Conservation (phyloP, 306 rosid genomes). For the Vigna radiata region DNA sequence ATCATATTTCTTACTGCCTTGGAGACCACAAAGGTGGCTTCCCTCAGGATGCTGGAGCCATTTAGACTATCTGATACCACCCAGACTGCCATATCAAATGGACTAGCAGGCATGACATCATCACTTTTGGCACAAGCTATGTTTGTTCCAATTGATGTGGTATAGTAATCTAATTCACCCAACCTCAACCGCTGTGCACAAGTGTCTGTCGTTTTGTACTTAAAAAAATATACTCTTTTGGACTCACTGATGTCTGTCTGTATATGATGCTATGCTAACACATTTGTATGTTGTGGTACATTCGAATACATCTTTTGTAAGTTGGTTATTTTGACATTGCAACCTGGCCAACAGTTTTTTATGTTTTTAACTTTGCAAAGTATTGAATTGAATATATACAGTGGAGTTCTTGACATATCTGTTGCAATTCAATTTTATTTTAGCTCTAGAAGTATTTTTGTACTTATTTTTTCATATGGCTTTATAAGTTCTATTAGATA, state of each 20-base stretch:
- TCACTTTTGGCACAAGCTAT: constrained; percentile 80
- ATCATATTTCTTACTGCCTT: constrained; percentile 80
- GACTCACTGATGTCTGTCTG: neutral
- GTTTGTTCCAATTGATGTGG: constrained; percentile 95
- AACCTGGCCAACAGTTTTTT: neutral
- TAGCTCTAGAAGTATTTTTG: neutral
- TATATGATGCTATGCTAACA: constrained; percentile 23
- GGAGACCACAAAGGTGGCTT: constrained; percentile 80
- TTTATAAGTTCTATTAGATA: neutral
- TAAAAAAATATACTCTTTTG: neutral
- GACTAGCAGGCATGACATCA: constrained; percentile 84
- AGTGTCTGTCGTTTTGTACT: constrained; percentile 17
- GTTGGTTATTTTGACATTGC: constrained; percentile 4
- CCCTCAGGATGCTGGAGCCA: constrained; percentile 78
- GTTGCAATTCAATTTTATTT: constrained; percentile 12
- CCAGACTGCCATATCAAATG: constrained; percentile 89
- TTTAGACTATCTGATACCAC: constrained; percentile 71
- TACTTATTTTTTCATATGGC: neutral
- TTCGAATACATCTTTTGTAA: neutral
- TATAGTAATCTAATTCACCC: constrained; percentile 44
- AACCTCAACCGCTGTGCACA: neutral
- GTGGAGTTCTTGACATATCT: constrained; percentile 16
- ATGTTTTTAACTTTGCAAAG: constrained; percentile 11
- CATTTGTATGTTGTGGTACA: constrained; percentile 15
- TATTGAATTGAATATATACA: constrained; percentile 22